These are phyloP conservation scores for Scleromitrula shiraiana DNA, from an alignment of 2,329 filamentous ascomycete species.

Conservation along the genomic window DNA sequence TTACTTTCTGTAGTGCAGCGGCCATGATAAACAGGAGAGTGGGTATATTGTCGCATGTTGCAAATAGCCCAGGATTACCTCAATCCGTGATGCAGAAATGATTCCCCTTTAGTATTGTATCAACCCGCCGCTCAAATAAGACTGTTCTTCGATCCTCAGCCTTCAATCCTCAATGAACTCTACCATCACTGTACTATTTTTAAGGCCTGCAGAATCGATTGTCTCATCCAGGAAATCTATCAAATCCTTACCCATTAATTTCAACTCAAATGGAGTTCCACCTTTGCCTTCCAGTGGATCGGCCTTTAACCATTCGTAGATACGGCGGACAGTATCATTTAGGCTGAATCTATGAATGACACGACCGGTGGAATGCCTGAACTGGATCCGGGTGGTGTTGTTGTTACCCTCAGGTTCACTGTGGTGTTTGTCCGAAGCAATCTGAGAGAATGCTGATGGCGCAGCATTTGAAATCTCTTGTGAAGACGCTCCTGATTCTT, in stretches of 20 bases:
- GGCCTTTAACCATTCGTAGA: slow-evolving; percentile 97
- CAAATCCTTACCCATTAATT: slow-evolving; percentile 79
- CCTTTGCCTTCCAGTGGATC: slow-evolving; percentile 73
- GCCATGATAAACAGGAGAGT: not conserved
- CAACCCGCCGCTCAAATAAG: not conserved
- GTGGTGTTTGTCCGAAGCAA: slow-evolving; percentile 67
- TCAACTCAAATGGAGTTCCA: slow-evolving; percentile 76
- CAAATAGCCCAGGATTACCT: slow-evolving; percentile 1
- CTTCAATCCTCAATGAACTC: slow-evolving; percentile 60
- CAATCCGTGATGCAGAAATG: not conserved
- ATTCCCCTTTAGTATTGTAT: slow-evolving; percentile 5
- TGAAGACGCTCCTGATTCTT: slow-evolving; percentile 30
- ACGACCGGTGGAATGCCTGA: slow-evolving; percentile 75
- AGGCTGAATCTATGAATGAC: slow-evolving; percentile 80
- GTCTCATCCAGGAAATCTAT: slow-evolving; percentile 66
- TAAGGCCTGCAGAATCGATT: slow-evolving; percentile 75
- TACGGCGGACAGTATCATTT: slow-evolving; percentile 66
- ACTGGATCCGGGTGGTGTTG: slow-evolving; percentile 80
- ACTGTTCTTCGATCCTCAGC: not conserved
- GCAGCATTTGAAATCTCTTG: slow-evolving; percentile 17
- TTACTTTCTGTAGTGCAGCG: not conserved
- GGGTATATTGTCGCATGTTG: not conserved
- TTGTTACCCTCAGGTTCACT: slow-evolving; percentile 61
- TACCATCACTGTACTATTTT: slow-evolving; percentile 92
- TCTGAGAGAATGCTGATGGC: slow-evolving; percentile 53